A percentile compares a stretch with the other conserved stretches of the same genome.
Evolutionary conservation across 805 yeast species (phyloP).

Genomic region (Wickerhamomyces bovis): DNA sequence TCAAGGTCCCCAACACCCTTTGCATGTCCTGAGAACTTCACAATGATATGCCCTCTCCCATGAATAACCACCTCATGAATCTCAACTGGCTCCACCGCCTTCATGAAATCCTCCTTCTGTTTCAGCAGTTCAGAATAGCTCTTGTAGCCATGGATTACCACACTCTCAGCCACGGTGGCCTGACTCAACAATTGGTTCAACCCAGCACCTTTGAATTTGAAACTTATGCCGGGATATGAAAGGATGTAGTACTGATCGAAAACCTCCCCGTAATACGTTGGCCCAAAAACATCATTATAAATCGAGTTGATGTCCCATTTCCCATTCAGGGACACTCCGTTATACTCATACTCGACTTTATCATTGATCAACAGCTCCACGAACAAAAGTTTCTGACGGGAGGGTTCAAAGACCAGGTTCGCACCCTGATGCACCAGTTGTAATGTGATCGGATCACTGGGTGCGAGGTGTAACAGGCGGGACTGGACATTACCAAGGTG

Average conservation of each 20-base stretch:
- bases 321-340: background rate
- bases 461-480: background rate
- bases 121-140: constrained; percentile 23
- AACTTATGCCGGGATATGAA: constrained; percentile 52
- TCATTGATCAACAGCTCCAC: background rate
- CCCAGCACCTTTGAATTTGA: constrained; percentile 31
- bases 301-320: constrained; percentile 34
- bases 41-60: constrained; percentile 1
- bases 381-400: background rate
- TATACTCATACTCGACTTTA: background rate
- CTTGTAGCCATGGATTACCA: constrained; percentile 12
- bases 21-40: constrained; percentile 24
- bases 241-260: constrained; percentile 27
- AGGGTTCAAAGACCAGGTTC: background rate
- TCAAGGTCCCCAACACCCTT: constrained; percentile 8
- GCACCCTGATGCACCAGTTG: background rate
- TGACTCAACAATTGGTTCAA: constrained; percentile 7
- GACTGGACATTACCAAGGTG: background rate
- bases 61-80: constrained; percentile 3
- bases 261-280: constrained; percentile 50
- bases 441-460: background rate
- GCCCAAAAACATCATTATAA: constrained; percentile 55
- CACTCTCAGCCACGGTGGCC: constrained; percentile 8
- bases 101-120: background rate
- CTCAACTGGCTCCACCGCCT: constrained; percentile 4